Base-by-base conservation (phyloP, 306 rosid species). In the Senna tora region DNA sequence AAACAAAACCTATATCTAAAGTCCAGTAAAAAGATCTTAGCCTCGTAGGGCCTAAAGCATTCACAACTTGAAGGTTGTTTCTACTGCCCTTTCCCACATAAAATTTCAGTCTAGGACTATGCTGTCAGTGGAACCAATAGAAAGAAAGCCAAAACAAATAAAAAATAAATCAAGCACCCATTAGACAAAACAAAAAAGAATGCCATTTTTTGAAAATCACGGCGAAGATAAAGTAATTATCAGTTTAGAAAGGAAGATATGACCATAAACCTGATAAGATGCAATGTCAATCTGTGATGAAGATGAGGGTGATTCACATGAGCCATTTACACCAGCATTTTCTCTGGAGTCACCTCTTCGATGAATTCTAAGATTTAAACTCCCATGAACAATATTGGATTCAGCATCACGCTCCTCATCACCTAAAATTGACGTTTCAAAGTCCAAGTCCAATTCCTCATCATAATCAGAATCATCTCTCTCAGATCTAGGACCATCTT, bases 381-480 rank as follows among this genome's bases (percentile, higher is more conserved):
- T 91, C 83, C 97, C 92, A 65, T 86, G 96, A 75, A 86, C 82
- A 88, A 88, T 58, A 73, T 89, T 89, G 71, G 96, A 79, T 51
- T 91, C 99, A 45, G 65, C 75, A 71, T 89, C 97, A 71, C 74
- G 92, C 36, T 71, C 91, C 78, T 94, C 99, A 32, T 94, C 97
- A 76, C 89, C 96, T 17, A 92, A 94, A 25, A 91, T 47, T 8
- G 96, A 91, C 30, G 99, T 89, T 78, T 94, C 96, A 71, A 94
- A 86, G 84, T 89, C 97, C 82, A 91, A 74, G 73, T 94, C 99
- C 79, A 94, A 65, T 75, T 89, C 97, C 79, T 91, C 99, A 17
- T 91, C 98, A 33, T 87, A 87, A 80, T 94, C 99, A 72, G 99
- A 91, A 80, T 91, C 95, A 81, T 89, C 97, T 79, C 96, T 87